Conservation (phyloP, 495 filamentous ascomycete species). For the Aspergillus heteromorphus region DNA sequence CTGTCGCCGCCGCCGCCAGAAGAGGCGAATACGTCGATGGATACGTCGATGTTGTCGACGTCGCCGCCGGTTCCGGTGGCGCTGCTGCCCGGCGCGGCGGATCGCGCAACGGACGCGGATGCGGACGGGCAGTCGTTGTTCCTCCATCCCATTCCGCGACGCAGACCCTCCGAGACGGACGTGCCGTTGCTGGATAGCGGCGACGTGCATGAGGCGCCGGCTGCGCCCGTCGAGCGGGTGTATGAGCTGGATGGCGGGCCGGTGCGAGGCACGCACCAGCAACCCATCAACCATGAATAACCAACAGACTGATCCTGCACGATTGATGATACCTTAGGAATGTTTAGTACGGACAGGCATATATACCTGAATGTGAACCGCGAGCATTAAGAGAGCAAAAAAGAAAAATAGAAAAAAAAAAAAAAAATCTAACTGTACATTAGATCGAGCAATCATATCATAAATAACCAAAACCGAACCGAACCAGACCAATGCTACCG, state of each 20-base stretch:
- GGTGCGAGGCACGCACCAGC: conserved; percentile 15
- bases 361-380: not conserved
- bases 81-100: conserved; percentile 6
- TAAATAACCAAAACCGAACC: not conserved
- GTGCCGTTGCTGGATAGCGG: conserved; percentile 22
- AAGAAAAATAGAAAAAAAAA: too few relatives aligned
- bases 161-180: conserved; percentile 12
- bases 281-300: conserved; percentile 12
- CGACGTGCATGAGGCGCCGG: conserved; percentile 18
- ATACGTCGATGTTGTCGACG: not conserved
- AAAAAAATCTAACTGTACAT: conserved; percentile 1
- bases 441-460: not conserved
- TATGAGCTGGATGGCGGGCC: conserved; percentile 22
- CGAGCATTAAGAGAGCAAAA: too few relatives aligned
- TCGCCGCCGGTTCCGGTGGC: conserved; percentile 1
- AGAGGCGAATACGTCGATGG: not conserved
- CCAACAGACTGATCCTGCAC: not conserved
- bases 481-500: not conserved
- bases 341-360: not conserved
- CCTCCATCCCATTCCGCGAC: conserved; percentile 1
- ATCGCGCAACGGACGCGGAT: not conserved
- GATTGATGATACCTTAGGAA: not conserved
- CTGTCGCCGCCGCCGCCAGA: not conserved
- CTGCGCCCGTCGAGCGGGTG: conserved; percentile 1
- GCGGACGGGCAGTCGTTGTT: conserved; percentile 7